Evolutionary conservation across 495 filamentous ascomycete species (phyloP).

Genomic region (Penicillium daleae): DNA sequence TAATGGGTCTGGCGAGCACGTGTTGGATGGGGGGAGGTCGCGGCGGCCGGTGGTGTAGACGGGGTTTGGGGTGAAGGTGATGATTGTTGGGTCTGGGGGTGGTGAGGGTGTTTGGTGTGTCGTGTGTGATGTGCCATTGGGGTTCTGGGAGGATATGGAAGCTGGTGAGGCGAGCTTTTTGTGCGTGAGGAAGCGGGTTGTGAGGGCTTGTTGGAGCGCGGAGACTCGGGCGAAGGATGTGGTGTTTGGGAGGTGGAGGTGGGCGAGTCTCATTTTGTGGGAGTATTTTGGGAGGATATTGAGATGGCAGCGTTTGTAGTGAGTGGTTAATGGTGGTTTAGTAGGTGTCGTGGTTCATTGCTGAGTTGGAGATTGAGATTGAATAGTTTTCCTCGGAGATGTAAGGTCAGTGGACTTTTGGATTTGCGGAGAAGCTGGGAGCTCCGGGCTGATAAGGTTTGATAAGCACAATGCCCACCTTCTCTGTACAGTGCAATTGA

Average conservation of each 20-base stretch:
- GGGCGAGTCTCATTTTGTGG: conserved; percentile 56
- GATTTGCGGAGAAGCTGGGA: conserved; percentile 35
- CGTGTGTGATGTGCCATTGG: conserved; percentile 2
- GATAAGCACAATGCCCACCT: conserved; percentile 7
- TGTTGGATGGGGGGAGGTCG: conserved; percentile 64
- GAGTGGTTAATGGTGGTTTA: background rate
- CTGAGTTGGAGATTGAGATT: conserved; percentile 4
- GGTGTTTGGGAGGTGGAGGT: conserved; percentile 69
- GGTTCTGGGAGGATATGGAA: conserved; percentile 30
- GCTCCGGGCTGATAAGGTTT: conserved; percentile 26
- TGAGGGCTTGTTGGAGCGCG: conserved; percentile 53
- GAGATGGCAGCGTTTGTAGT: conserved; percentile 5
- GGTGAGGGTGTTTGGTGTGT: conserved; percentile 38
- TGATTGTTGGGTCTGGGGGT: conserved; percentile 66
- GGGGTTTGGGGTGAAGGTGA: conserved; percentile 82
- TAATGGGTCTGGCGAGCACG: conserved; percentile 33
- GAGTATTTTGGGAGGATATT: background rate
- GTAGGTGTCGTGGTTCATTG: conserved; percentile 3
- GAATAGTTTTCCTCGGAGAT: conserved; percentile 28
- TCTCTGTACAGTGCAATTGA: background rate
- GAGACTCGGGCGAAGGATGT: conserved; percentile 54
- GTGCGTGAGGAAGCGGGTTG: conserved; percentile 49
- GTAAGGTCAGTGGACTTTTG: conserved; percentile 13
- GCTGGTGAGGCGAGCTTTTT: conserved; percentile 41
- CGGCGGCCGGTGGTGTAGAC: conserved; percentile 92